Base-by-base conservation (phyloP, 2,329 filamentous ascomycete species). In the Diaporthe capsici region DNA sequence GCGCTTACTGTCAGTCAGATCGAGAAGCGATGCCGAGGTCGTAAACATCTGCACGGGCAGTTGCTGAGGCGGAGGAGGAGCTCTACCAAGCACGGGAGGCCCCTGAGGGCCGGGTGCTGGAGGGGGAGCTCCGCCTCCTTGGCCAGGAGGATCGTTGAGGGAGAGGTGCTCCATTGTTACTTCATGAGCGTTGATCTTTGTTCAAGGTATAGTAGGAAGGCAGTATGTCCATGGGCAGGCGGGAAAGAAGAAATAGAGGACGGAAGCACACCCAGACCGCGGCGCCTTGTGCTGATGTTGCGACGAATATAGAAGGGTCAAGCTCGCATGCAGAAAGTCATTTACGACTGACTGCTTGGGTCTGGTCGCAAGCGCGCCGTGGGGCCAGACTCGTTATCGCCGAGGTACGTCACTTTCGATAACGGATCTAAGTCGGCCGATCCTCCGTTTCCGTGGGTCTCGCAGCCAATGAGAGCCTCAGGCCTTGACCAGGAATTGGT, bases 1-100 rank as follows among this genome's bases (percentile, higher is more conserved):
- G 74, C 76, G 81, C 94, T 88, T 92, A 98, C 96, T 99, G 87
- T 99, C 97, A 81, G 97, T 98, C 81, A 99, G 90, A 84, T 99
- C 97, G 76, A 99, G 88, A 76, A 99, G 88, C 87, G 98, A 97
- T 73, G 97, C 96, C 44, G 97, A 97, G 44, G 97, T 99, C 25
- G 97, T 98, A 87, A 99, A 99, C 94, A 98, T 98, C 88, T 99
- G 96, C 76, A 96, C 96, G 20, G 94, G 94, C 53, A 96, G 86
- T 12, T 81, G 79, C 72, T 81, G 76, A 65, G 72, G 47, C 51
- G 79, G 81, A 71, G 80, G 79, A 34, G 80, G 80, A 34, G 80
- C 79, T 17, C 81, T 78, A 15, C 75, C 76, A 31, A 75, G 77
- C 49, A 72, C 75, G 49, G 75, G 78, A 44, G 76, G 74, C 39